phyloP scores from a whole-genome alignment of 2,329 filamentous ascomycete genomes.

The Sporothrix brunneoviolacea region DNA sequence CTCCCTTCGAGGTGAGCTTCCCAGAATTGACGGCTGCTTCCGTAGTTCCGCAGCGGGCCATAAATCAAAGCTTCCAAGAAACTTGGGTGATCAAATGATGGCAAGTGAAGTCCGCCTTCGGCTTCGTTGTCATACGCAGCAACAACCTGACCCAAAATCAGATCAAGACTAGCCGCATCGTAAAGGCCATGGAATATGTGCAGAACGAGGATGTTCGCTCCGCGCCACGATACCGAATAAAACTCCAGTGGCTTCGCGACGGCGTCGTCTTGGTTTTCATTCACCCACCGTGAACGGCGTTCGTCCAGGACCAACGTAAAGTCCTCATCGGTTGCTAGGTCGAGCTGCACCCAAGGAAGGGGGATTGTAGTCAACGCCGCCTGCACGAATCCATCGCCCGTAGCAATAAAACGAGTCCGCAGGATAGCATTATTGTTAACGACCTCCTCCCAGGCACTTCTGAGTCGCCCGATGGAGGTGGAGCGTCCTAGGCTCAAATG shows the following conservation, averaged over 20 bases:
- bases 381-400: constrained; percentile 71
- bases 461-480: constrained; percentile 43
- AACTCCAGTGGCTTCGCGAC: constrained; percentile 45
- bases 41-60: constrained; percentile 55
- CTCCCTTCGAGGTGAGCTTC: constrained; percentile 41
- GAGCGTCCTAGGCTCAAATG: constrained; percentile 44
- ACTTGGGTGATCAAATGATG: constrained; percentile 32
- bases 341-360: constrained; percentile 39
- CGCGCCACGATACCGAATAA: constrained; percentile 28
- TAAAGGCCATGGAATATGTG: constrained; percentile 83
- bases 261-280: constrained; percentile 42
- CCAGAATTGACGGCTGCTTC: constrained; percentile 58
- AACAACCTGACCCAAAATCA: constrained; percentile 57
- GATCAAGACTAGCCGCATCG: constrained; percentile 69
- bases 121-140: constrained; percentile 38
- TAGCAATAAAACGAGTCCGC: constrained; percentile 65
- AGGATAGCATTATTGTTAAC: constrained; percentile 55
- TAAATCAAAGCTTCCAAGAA: constrained; percentile 63
- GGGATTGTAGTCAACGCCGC: constrained; percentile 43
- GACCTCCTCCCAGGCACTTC: constrained; percentile 50
- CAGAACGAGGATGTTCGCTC: constrained; percentile 43
- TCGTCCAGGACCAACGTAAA: constrained; percentile 29
- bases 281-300: constrained; percentile 45
- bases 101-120: constrained; percentile 8
- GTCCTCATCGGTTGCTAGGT: constrained; percentile 22